phyloP scores from a whole-genome alignment of 768 basidiomycete genomes.

The Tylopilus felleus region DNA sequence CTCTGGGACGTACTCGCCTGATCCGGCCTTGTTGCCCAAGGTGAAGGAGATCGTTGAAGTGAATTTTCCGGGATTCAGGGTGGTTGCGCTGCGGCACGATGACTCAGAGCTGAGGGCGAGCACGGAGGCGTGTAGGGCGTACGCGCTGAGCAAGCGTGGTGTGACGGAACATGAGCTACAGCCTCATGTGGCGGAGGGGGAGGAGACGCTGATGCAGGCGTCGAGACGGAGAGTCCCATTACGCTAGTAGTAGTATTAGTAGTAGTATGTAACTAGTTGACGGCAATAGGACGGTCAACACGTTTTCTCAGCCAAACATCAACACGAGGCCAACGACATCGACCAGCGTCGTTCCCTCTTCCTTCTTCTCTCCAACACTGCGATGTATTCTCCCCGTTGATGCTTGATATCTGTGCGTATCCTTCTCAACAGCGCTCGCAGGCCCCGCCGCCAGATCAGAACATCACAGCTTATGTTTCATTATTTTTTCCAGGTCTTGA shows the following conservation, averaged over 20 bases:
- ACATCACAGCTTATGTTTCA: background rate
- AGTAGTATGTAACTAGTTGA: conserved; percentile 2
- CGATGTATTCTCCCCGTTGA: conserved; percentile 26
- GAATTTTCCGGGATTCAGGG: conserved; percentile 66
- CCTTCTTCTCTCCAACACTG: conserved; percentile 11
- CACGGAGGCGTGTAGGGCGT: conserved; percentile 62
- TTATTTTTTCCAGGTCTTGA: conserved; percentile 28
- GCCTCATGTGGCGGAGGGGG: conserved; percentile 55
- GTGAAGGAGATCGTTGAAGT: conserved; percentile 62
- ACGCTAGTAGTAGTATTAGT: background rate
- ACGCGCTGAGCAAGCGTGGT: conserved; percentile 60
- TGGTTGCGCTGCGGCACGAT: conserved; percentile 52
- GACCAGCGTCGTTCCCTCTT: background rate
- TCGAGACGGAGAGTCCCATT: conserved; percentile 2
- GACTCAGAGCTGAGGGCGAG: conserved; percentile 57
- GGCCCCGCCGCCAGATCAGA: background rate
- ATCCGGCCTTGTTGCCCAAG: conserved; percentile 55
- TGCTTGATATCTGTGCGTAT: conserved; percentile 23
- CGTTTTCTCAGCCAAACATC: conserved; percentile 36
- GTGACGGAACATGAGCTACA: conserved; percentile 57
- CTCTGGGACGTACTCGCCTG: conserved; percentile 81
- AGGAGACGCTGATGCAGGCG: conserved; percentile 46
- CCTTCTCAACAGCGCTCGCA: background rate
- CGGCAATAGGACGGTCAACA: conserved; percentile 29
- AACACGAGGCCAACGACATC: conserved; percentile 30